phyloP scores from a whole-genome alignment of 1,284 basidiomycete genomes.

The Athelia sp. region DNA sequence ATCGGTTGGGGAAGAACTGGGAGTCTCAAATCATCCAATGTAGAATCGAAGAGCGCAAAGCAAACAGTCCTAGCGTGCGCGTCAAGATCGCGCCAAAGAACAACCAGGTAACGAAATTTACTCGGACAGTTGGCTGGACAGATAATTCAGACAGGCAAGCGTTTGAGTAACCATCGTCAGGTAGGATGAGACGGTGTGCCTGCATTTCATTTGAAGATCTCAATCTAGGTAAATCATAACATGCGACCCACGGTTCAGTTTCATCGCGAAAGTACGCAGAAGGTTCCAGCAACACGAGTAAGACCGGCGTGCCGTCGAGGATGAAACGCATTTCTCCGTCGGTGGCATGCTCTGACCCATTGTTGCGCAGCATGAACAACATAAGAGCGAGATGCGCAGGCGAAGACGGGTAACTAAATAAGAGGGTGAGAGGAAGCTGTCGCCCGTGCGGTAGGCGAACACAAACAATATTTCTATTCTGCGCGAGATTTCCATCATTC shows the following conservation, averaged over 20 bases:
- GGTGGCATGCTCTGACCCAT: slow-evolving; percentile 16
- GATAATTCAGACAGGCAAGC: slow-evolving; percentile 27
- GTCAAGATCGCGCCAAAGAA: background rate
- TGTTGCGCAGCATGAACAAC: slow-evolving; percentile 45
- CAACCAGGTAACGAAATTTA: background rate
- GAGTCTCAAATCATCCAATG: slow-evolving; percentile 46
- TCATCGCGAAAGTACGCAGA: slow-evolving; percentile 32
- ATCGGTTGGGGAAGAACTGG: slow-evolving; percentile 37
- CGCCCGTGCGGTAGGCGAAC: slow-evolving; percentile 9
- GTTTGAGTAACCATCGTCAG: slow-evolving; percentile 41
- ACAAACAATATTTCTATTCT: slow-evolving; percentile 54
- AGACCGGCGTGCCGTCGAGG: slow-evolving; percentile 39
- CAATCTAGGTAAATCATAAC: background rate
- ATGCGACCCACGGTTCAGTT: background rate
- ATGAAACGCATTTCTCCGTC: slow-evolving; percentile 28
- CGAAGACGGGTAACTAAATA: slow-evolving; percentile 58
- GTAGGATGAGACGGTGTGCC: slow-evolving; percentile 41
- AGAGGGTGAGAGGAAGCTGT: too few relatives aligned
- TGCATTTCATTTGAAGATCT: slow-evolving; percentile 1
- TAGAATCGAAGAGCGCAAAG: slow-evolving; percentile 59
- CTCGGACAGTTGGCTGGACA: slow-evolving; percentile 19
- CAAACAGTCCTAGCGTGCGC: slow-evolving; percentile 13
- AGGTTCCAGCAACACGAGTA: slow-evolving; percentile 61
- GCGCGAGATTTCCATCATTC: slow-evolving; percentile 32
- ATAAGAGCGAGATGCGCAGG: slow-evolving; percentile 52